These are phyloP conservation scores for Umbelopsis sp. DNA, from an alignment of 371 early-diverging fungal genomes.

Conservation along the genomic window DNA sequence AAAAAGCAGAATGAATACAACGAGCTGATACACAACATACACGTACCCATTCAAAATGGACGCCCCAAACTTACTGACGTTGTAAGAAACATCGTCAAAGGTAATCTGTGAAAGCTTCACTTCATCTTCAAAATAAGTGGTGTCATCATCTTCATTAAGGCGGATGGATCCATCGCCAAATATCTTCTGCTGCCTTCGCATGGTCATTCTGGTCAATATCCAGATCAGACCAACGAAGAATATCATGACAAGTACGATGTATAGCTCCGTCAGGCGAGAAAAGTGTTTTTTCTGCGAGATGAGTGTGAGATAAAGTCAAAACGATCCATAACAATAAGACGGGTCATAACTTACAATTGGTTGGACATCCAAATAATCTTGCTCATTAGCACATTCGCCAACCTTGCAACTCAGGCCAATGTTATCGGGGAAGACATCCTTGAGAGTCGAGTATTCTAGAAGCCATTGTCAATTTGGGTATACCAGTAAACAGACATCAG, in stretches of 20 bases:
- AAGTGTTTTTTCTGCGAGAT: slow-evolving; percentile 34
- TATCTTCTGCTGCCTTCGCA: slow-evolving; percentile 38
- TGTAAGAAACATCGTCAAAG: slow-evolving; percentile 42
- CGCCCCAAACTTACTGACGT: slow-evolving; percentile 23
- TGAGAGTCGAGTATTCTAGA: slow-evolving; percentile 57
- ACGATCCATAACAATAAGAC: neutral
- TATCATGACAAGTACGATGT: slow-evolving; percentile 37
- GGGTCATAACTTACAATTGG: slow-evolving; percentile 38
- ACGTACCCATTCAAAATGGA: neutral
- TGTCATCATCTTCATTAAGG: slow-evolving; percentile 29
- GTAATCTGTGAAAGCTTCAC: slow-evolving; percentile 29
- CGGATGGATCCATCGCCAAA: slow-evolving; percentile 41
- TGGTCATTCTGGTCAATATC: slow-evolving; percentile 32
- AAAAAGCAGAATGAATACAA: neutral
- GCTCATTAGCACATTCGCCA: slow-evolving; percentile 64
- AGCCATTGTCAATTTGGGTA: neutral
- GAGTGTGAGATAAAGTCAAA: neutral
- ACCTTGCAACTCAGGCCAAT: slow-evolving; percentile 56
- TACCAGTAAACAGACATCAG: too few species aligned
- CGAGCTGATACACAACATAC: neutral
- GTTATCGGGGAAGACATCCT: slow-evolving; percentile 59
- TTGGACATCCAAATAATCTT: slow-evolving; percentile 42
- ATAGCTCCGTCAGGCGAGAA: slow-evolving; percentile 42
- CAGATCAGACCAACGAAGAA: slow-evolving; percentile 36
- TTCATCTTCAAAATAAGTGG: slow-evolving; percentile 13